Evolutionary conservation across 805 yeast species (phyloP), one percentile per base, ranked within the genome.

Genomic region (Suhomyces vadensis): DNA sequence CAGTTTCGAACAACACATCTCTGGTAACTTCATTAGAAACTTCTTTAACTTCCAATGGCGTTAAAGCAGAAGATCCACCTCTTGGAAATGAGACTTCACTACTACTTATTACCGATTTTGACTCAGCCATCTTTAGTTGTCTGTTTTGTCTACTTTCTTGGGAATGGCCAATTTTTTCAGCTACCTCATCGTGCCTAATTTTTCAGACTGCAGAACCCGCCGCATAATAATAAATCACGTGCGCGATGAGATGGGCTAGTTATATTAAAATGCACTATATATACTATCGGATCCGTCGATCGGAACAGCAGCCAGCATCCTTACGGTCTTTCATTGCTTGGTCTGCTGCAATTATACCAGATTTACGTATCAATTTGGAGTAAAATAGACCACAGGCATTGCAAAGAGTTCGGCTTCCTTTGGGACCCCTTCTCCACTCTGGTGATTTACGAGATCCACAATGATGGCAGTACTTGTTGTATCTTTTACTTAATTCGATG

Each of bases 21-120:
- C 79, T 80, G 17, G 91, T 83, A 39, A 92, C 99, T 65, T 92
- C 95, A 61, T 89, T 90, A 31, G 96, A 84, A 41, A 92, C 92
- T 60, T 89, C 94, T 63, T 89, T 90, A 53, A 89, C 82, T 67
- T 94, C 99, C 52, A 94, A 70, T 5, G 98, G 90, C 3, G 96
- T 80, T 58, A 94, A 76, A 20, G 82, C 87, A 21, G 92, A 79
- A 9, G 85, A 81, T 40, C 99, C 99, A 55, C 99, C 99, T 81
- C 99, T 86, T 40, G 99, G 99, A 61, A 94, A 94, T 9, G 85
- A 74, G 33, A 75, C 69, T 46, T 83, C 87, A 47, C 64, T 69
- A 53, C 68, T 69, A 43, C 64, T 63, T 41, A 70, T 57, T 35
- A 61, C 58, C 31, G 70, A 61, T 38, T 38, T 38, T 6, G 41